Evolutionary conservation across 116 monocot genomes (phyloP), one percentile per base, ranked within the genome.

Genomic region (Dioscorea cayenensis): DNA sequence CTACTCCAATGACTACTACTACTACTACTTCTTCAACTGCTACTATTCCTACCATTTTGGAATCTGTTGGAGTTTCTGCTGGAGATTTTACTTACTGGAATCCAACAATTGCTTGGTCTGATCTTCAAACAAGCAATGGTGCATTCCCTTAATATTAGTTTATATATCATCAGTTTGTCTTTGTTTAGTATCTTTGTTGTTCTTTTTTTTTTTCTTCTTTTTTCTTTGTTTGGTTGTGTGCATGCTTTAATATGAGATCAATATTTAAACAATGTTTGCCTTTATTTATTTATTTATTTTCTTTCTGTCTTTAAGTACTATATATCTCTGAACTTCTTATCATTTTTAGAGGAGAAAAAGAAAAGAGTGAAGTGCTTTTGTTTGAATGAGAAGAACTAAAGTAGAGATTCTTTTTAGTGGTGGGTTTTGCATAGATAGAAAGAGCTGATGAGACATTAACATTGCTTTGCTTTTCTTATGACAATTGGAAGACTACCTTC

Each of bases 31-130:
- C 32, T 32, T 32, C 32, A 3, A 32, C 32, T 36, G 64, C 66
- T 25, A 27, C 66, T 10, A 37, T 43, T 43, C 43, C 65, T 73
- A 23, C 67, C 14, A 58, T 73, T 19, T 32, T 84, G 81, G 81
- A 84, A 29, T 37, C 70, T 51, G 36, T 62, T 37, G 72, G 70
- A 1, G 64, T 77, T 49, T 38, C 60, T 2, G 75, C 67, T 12
- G 75, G 80, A 18, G 80, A 83, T 28, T 63, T 83, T 18, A 74
- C 74, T 3, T 72, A 72, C 61, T 85, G 85, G 85, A 81, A 78
- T 51, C 63, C 68, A 49, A 75, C 76, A 2, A 20, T 76, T 4
- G 18, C 73, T 22, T 84, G 83, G 79, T 63, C 80, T 16, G 84
- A 84, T 73, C 64, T 78, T 37, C 71, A 77, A 7, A 63, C 71